Percentiles rank a stretch among this genome's conserved stretches.
Conservation (phyloP, 441 rosid species). For the Pelargonium citronellum region DNA sequence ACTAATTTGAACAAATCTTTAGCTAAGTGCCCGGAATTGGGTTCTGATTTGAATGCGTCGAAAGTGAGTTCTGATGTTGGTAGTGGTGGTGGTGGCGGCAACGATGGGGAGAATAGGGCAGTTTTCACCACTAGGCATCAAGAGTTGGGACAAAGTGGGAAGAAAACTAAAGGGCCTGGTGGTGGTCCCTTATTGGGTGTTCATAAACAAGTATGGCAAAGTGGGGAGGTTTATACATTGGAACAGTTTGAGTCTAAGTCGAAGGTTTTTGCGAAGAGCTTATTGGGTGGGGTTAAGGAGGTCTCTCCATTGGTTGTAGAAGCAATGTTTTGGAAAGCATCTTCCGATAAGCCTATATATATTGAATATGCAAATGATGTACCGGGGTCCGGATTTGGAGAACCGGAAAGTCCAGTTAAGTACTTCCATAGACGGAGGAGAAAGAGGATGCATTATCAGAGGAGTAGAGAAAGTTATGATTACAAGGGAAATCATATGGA, state of each 20-base stretch:
- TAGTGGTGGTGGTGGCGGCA: conserved; percentile 22
- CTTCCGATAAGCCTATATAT: conserved; percentile 75
- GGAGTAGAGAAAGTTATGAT: conserved; percentile 39
- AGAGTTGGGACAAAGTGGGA: conserved; percentile 73
- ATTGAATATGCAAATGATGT: conserved; percentile 99
- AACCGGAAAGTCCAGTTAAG: conserved; percentile 61
- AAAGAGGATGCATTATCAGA: conserved; percentile 61
- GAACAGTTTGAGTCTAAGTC: conserved; percentile 93
- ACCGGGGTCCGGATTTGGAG: conserved; percentile 93
- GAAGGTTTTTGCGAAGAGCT: conserved; percentile 58
- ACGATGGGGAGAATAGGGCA: conserved; percentile 53
- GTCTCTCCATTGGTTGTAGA: conserved; percentile 66
- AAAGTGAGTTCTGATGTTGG: conserved; percentile 25
- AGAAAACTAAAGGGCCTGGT: conserved; percentile 47
- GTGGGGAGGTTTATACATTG: conserved; percentile 89
- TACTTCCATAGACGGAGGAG: conserved; percentile 63
- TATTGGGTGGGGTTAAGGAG: conserved; percentile 62
- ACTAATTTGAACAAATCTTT: conserved; percentile 77
- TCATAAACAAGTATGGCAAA: conserved; percentile 96
- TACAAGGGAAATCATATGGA: conserved; percentile 28
- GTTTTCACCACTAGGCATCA: conserved; percentile 95
- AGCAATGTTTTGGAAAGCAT: conserved; percentile 86
- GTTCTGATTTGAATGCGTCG: conserved; percentile 33
- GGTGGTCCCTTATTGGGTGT: conserved; percentile 42
- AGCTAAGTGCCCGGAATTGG: conserved; percentile 67